phyloP scores from a whole-genome alignment of 129 eudicot species.

The Flaveria ramosissima region DNA sequence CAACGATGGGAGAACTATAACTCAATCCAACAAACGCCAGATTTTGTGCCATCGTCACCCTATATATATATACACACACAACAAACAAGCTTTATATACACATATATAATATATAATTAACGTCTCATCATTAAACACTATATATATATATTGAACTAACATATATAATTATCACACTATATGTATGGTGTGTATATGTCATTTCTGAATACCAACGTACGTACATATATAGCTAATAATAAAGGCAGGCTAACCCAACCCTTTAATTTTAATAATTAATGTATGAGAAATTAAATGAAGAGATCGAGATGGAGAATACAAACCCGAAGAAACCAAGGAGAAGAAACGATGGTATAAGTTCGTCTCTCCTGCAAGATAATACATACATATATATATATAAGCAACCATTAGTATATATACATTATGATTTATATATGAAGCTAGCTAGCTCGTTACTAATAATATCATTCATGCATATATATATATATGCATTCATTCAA shows the following conservation, averaged over 20 bases:
- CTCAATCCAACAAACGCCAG: constrained; percentile 65
- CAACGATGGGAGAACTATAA: constrained; percentile 82
- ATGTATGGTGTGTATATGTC: too few relatives aligned
- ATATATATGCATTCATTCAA: too few relatives aligned
- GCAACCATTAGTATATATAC: neutral
- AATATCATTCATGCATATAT: too few relatives aligned
- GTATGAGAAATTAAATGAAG: too few relatives aligned
- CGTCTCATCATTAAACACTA: too few relatives aligned
- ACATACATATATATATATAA: neutral
- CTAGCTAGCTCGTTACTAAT: neutral
- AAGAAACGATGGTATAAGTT: constrained; percentile 33
- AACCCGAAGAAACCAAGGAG: constrained; percentile 48
- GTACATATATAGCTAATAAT: too few relatives aligned
- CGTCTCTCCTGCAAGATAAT: constrained; percentile 30
- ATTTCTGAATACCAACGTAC: too few relatives aligned
- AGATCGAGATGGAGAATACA: constrained; percentile 2
- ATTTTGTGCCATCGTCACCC: constrained; percentile 67
- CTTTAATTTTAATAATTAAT: too few relatives aligned
- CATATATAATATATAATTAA: neutral
- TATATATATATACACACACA: constrained; percentile 14
- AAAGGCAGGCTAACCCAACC: too few relatives aligned
- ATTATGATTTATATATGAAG: neutral
- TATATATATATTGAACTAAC: too few relatives aligned
- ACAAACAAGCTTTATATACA: neutral
- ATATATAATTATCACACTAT: too few relatives aligned